Percentiles rank a stretch among this genome's conserved stretches.
Conservation (phyloP, 1,284 basidiomycete species). For the Vanrija sp. region DNA sequence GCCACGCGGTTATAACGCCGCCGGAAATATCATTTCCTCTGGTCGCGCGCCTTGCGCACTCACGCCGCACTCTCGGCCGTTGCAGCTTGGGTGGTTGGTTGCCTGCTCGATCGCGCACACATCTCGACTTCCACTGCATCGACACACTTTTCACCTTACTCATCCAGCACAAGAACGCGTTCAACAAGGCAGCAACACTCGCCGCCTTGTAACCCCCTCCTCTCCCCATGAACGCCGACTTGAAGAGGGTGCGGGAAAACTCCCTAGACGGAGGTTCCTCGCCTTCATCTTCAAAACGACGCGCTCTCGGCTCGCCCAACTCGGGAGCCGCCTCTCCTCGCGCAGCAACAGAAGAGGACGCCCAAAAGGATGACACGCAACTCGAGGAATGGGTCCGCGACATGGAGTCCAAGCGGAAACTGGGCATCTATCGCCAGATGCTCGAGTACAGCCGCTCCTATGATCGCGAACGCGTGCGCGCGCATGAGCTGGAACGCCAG, state of each 20-base stretch:
- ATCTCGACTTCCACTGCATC: too few relatives aligned
- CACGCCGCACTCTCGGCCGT: too few relatives aligned
- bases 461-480: constrained; percentile 63
- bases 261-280: constrained; percentile 26
- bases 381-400: constrained; percentile 44
- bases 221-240: constrained; percentile 43
- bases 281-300: constrained; percentile 30
- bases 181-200: too few relatives aligned
- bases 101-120: too few relatives aligned
- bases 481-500: constrained; percentile 68
- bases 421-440: constrained; percentile 89
- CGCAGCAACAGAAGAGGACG: constrained; percentile 25
- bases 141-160: background rate
- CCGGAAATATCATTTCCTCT: background rate
- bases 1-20: constrained; percentile 5
- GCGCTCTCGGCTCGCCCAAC: constrained; percentile 20
- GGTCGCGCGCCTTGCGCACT: too few relatives aligned
- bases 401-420: constrained; percentile 66
- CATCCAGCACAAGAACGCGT: background rate
- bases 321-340: constrained; percentile 7
- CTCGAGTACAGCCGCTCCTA: constrained; percentile 79
- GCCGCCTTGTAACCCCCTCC: background rate
- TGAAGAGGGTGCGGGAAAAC: constrained; percentile 43
- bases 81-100: too few relatives aligned
- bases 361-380: background rate